Evolutionary conservation across 768 basidiomycete species (phyloP).

Genomic region (Serendipita indica): DNA sequence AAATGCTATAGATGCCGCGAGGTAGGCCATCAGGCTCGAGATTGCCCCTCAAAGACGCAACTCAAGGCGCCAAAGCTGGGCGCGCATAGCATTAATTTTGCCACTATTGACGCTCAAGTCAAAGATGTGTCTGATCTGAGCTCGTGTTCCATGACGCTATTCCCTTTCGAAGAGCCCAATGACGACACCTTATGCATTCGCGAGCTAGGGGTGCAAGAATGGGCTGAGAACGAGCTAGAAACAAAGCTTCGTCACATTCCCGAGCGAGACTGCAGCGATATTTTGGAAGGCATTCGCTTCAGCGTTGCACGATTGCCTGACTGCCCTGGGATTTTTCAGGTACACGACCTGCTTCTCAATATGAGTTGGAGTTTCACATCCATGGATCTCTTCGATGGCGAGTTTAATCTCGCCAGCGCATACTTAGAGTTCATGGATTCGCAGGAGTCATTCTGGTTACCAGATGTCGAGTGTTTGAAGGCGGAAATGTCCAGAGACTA

Average conservation of each 20-base stretch:
- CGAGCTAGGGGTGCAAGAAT: neutral
- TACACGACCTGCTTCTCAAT: neutral
- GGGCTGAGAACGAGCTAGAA: neutral
- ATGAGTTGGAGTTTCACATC: neutral
- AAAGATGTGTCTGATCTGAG: neutral
- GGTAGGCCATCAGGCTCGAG: slow-evolving; percentile 20
- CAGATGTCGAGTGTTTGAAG: too few species aligned
- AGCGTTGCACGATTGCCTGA: neutral
- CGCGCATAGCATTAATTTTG: neutral
- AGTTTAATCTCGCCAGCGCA: neutral
- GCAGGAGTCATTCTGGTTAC: too few species aligned
- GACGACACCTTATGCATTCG: neutral
- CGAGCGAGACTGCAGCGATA: neutral
- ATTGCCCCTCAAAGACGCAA: slow-evolving; percentile 20
- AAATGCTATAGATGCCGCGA: slow-evolving; percentile 22
- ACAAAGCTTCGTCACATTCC: neutral
- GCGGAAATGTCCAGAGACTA: too few species aligned
- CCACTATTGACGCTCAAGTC: neutral
- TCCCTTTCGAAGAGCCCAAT: neutral
- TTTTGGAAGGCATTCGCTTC: neutral
- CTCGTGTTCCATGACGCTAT: neutral
- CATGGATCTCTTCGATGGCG: neutral
- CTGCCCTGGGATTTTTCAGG: neutral
- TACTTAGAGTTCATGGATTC: neutral
- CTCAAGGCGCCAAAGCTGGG: slow-evolving; percentile 7